Percentiles rank a stretch among this genome's conserved stretches.
phyloP scores from a whole-genome alignment of 2,329 filamentous ascomycete species.

The Tothia fuscella region DNA sequence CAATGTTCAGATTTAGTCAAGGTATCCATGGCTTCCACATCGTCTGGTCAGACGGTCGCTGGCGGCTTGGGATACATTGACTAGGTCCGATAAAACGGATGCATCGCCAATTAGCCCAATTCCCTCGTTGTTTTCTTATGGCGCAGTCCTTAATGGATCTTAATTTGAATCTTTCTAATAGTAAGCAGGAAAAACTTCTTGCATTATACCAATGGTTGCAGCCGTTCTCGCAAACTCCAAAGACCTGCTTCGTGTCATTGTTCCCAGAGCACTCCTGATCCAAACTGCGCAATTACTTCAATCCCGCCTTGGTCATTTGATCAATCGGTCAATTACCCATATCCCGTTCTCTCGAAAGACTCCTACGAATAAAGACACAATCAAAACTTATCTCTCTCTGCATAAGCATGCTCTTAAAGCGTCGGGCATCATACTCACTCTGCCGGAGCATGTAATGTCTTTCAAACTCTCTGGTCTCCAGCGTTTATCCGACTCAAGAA shows the following conservation, averaged over 20 bases:
- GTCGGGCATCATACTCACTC: constrained; percentile 42
- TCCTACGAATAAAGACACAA: constrained; percentile 17
- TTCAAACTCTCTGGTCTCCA: constrained; percentile 48
- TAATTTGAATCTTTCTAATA: too few species aligned
- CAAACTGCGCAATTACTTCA: constrained; percentile 44
- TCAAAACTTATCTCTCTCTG: constrained; percentile 21
- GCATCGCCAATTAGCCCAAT: too few species aligned
- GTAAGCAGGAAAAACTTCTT: constrained; percentile 46
- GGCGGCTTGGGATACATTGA: too few species aligned
- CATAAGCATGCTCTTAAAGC: constrained; percentile 29
- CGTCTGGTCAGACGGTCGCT: too few species aligned
- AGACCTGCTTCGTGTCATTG: constrained; percentile 38
- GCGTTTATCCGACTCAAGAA: constrained; percentile 33
- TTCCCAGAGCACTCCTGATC: constrained; percentile 40
- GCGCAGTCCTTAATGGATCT: too few species aligned
- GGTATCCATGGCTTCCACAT: too few species aligned
- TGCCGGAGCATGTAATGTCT: constrained; percentile 50
- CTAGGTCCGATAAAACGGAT: too few species aligned
- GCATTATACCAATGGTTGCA: constrained; percentile 53
- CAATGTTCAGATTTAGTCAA: too few species aligned
- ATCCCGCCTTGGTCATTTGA: constrained; percentile 38
- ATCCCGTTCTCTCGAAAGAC: constrained; percentile 43
- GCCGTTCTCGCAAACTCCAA: constrained; percentile 24
- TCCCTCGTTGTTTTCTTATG: too few species aligned
- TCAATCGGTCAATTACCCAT: constrained; percentile 38